These are phyloP conservation scores for Asclepias syriaca DNA, from an alignment of 257 asterid genomes.

Conservation along the genomic window DNA sequence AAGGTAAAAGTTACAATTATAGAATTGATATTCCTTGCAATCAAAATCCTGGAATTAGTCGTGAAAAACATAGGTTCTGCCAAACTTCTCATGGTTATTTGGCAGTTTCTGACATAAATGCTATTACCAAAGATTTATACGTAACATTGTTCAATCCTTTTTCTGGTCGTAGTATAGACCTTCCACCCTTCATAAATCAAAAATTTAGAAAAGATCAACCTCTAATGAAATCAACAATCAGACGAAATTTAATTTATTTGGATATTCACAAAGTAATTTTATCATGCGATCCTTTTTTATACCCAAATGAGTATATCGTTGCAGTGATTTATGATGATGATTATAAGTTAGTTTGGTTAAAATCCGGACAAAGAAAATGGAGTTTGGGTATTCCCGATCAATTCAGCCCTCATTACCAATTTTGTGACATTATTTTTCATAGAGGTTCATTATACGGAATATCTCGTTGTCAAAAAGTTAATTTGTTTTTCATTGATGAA, in stretches of 20 bases:
- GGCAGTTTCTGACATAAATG: not conserved
- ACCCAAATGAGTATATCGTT: too few species aligned
- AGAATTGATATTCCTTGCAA: too few species aligned
- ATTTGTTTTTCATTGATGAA: not conserved
- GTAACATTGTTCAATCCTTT: not conserved
- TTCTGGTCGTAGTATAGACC: not conserved
- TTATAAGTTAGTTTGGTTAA: too few species aligned
- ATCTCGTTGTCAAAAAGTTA: fast-evolving
- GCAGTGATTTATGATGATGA: too few species aligned
- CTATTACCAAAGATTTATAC: not conserved
- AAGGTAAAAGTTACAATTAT: not conserved
- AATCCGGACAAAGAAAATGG: too few species aligned
- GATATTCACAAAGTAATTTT: too few species aligned
- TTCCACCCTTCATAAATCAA: not conserved
- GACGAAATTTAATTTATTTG: not conserved
- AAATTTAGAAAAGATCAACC: too few species aligned
- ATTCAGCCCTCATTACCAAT: not conserved
- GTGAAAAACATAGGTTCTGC: too few species aligned
- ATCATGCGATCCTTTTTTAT: too few species aligned
- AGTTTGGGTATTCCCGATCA: too few species aligned
- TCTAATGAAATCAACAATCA: too few species aligned
- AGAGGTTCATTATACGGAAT: not conserved
- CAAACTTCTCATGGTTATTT: not conserved
- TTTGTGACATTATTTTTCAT: not conserved
- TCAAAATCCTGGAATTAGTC: too few species aligned